Evolutionary conservation across 164 flowering plant species (phyloP).

Genomic region (Euptelea pleiosperma): DNA sequence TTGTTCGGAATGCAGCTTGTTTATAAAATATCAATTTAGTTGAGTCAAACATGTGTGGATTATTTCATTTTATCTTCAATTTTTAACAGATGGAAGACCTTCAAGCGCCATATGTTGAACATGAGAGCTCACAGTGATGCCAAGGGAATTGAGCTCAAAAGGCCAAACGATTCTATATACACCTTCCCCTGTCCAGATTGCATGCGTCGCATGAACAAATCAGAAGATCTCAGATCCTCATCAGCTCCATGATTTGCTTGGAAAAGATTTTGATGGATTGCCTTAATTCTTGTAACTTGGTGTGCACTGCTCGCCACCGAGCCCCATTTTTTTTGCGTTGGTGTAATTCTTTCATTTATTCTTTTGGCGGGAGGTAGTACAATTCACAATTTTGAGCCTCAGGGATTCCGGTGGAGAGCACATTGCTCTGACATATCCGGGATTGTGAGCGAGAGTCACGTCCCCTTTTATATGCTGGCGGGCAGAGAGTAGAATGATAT

Average conservation of each 20-base stretch:
- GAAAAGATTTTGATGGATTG: not conserved
- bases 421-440: slow-evolving; percentile 6
- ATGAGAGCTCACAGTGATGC: slow-evolving; percentile 83
- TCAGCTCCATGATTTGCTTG: slow-evolving; percentile 36
- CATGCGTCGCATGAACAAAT: slow-evolving; percentile 66
- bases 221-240: slow-evolving; percentile 48
- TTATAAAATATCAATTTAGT: no score
- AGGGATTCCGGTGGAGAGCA: slow-evolving; percentile 11
- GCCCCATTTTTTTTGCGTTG: slow-evolving; percentile 16
- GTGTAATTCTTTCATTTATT: slow-evolving; percentile 17
- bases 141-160: slow-evolving; percentile 75
- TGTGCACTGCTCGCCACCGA: slow-evolving; percentile 10
- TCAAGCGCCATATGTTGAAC: slow-evolving; percentile 79
- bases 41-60: no score
- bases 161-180: slow-evolving; percentile 82
- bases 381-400: slow-evolving; percentile 1
- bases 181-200: slow-evolving; percentile 93
- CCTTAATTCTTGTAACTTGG: slow-evolving; percentile 5
- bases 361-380: slow-evolving; percentile 5
- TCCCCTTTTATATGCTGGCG: not conserved
- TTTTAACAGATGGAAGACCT: slow-evolving; percentile 74
- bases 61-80: no score
- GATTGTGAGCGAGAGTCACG: not conserved
- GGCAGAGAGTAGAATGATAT: slow-evolving; percentile 2
- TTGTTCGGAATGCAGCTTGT: no score